Conservation (phyloP, 2,329 filamentous ascomycete genomes). For the Aspergillus arachidicola region DNA sequence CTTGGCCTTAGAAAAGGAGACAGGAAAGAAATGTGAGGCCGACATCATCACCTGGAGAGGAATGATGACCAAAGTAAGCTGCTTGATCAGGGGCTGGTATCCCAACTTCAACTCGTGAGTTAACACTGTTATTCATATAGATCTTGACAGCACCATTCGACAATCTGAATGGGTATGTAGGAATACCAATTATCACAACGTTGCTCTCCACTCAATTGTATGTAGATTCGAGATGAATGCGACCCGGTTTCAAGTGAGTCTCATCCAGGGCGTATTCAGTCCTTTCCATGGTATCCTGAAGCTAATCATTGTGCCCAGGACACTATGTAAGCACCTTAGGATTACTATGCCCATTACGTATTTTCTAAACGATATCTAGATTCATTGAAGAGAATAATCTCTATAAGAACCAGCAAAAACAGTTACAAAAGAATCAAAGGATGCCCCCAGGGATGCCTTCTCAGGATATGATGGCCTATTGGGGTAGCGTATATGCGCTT, state of each 20-base stretch:
- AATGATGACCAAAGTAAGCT: conserved; percentile 91
- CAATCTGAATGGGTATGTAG: conserved; percentile 70
- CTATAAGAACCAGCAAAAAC: conserved; percentile 66
- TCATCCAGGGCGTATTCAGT: background rate
- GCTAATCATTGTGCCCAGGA: conserved; percentile 43
- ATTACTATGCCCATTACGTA: background rate
- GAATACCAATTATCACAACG: background rate
- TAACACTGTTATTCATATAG: conserved; percentile 48
- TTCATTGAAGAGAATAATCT: conserved; percentile 91
- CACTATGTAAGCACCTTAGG: conserved; percentile 52
- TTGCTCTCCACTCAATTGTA: conserved; percentile 14
- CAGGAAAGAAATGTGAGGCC: conserved; percentile 68
- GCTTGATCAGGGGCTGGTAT: background rate
- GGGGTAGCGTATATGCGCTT: conserved; percentile 63
- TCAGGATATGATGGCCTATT: conserved; percentile 85
- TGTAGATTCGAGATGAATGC: conserved; percentile 92
- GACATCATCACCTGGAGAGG: conserved; percentile 92
- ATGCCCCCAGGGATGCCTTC: conserved; percentile 59
- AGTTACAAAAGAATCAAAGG: conserved; percentile 56
- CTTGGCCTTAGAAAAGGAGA: conserved; percentile 69
- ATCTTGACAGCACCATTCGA: conserved; percentile 86
- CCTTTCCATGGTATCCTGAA: conserved; percentile 2
- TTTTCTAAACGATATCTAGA: conserved; percentile 48
- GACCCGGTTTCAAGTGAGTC: conserved; percentile 76
- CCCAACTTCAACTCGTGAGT: background rate